Evolutionary conservation across 768 basidiomycete genomes (phyloP).

Genomic region (Rhodosporidiobolus sp.): DNA sequence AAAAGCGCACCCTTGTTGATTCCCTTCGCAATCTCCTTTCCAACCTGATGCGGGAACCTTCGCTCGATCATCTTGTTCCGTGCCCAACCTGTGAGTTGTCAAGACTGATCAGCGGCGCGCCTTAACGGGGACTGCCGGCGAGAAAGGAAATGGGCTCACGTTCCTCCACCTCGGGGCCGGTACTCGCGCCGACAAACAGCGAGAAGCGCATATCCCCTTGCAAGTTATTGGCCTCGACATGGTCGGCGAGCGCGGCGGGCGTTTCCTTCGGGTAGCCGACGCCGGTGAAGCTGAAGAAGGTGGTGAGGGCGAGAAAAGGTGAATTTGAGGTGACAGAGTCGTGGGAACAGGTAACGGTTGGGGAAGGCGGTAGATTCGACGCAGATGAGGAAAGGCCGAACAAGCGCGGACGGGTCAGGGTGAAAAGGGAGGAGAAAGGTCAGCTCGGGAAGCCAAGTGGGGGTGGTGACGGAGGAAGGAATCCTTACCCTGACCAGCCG

Average conservation of each 20-base stretch:
- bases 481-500: constrained; percentile 26
- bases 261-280: constrained; percentile 43
- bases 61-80: constrained; percentile 40
- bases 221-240: constrained; percentile 44
- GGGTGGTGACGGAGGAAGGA: no score
- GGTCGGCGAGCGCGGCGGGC: constrained; percentile 43
- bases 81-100: constrained; percentile 14
- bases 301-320: background rate
- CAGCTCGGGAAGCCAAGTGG: background rate
- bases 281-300: constrained; percentile 24
- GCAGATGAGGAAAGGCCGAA: no score
- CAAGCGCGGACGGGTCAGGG: background rate
- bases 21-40: constrained; percentile 44
- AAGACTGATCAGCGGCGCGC: background rate
- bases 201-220: constrained; percentile 45
- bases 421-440: background rate
- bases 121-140: background rate
- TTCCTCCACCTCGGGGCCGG: constrained; percentile 44
- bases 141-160: constrained; percentile 1
- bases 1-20: constrained; percentile 39
- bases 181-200: constrained; percentile 32
- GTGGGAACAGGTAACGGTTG: no score
- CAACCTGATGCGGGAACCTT: constrained; percentile 45
- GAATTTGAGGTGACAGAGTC: background rate
- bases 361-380: no score